phyloP scores from a whole-genome alignment of 1,284 basidiomycete species.

The Malassezia caprae region DNA sequence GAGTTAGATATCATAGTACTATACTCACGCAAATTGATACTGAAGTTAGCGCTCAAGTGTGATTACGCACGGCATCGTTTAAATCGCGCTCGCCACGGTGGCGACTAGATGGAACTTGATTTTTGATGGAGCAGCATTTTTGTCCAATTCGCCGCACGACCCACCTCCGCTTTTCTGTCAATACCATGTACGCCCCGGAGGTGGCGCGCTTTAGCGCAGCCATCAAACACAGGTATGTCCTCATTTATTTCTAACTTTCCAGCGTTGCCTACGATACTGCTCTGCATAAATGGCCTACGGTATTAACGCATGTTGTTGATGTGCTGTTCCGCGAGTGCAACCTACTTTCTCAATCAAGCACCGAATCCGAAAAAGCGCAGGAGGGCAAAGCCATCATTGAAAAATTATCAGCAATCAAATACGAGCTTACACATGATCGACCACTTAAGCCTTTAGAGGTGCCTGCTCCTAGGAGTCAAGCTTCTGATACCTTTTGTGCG shows the following conservation, averaged over 20 bases:
- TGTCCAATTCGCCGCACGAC: background rate
- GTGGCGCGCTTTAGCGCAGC: conserved; percentile 8
- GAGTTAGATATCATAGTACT: background rate
- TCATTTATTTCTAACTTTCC: background rate
- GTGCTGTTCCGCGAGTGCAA: conserved; percentile 55
- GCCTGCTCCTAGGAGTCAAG: conserved; percentile 12
- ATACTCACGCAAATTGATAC: conserved; percentile 18
- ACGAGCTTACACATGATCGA: conserved; percentile 75
- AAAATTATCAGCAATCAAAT: conserved; percentile 69
- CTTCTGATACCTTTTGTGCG: conserved; percentile 52
- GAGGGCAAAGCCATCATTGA: conserved; percentile 74
- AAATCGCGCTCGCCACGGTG: background rate
- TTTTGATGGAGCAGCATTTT: background rate
- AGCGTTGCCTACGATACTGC: conserved; percentile 57
- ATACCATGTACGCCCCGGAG: background rate
- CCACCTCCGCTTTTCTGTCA: background rate
- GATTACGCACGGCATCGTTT: conserved; percentile 8
- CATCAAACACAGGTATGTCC: conserved; percentile 3
- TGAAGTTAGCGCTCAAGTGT: background rate
- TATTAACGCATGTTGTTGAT: conserved; percentile 69
- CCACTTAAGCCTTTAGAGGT: conserved; percentile 54
- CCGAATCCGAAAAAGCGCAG: conserved; percentile 52
- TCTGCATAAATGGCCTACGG: conserved; percentile 73
- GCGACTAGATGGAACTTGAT: background rate
- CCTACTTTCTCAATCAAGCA: conserved; percentile 24